Evolutionary conservation across 1,139 yeast species (phyloP), one percentile per base, ranked within the genome.

Genomic region (Kodamaea anthophila): DNA sequence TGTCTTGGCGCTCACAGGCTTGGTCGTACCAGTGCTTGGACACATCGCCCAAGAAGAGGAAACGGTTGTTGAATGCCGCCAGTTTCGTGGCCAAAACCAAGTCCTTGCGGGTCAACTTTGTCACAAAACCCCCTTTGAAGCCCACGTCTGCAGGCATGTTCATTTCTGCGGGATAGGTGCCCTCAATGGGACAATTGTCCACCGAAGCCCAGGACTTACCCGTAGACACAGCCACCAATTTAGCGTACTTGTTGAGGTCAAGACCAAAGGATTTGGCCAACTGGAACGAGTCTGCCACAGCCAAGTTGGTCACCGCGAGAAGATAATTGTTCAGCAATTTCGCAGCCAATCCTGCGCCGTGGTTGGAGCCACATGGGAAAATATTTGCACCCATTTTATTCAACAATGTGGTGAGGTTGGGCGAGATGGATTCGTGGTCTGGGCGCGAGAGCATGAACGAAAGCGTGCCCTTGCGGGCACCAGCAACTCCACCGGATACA

Each of bases 151-250:
- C 61, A 2, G 81, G 80, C 38, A 65, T 41, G 26, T 49, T 43
- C 30, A 43, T 43, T 28, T 63, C 70, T 10, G 58, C 43, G 3
- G 74, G 68, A 36, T 65, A 64, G 7, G 66, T 69, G 4, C 74
- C 75, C 1, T 70, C 66, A 26, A 74, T 75, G 2, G 81, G 81
- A 47, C 74, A 71, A 49, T 74, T 74, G 43, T 69, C 76, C 22
- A 68, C 76, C 2, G 76, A 60, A 11, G 79, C 75, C 81, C 81
- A 74, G 10, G 73, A 60, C 42, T 72, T 67, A 22, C 80, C 81
- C 5, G 79, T 70, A n/a, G 77, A 69, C 2, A 70, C 72, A 21
- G 76, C 55, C 15, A 74, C 75, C 37, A 74, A 59, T 33, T 69
- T 63, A 14, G 77, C 71, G 43, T 71, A 72, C 33, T 61, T 55